Conservation (phyloP, 2,329 filamentous ascomycete species). For the Fusarium acutatum region DNA sequence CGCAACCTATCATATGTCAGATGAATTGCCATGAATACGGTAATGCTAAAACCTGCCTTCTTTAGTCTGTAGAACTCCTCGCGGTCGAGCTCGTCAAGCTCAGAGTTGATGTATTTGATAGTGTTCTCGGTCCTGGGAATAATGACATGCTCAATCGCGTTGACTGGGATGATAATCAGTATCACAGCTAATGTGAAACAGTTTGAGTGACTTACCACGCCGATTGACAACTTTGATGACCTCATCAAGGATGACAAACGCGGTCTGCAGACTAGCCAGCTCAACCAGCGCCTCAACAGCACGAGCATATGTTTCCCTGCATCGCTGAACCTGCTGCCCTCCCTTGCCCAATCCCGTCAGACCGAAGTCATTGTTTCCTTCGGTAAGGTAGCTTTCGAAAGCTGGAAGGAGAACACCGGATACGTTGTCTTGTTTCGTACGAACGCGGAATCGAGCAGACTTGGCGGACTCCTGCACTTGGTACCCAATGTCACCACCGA, state of each 20-base stretch:
- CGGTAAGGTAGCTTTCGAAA: slow-evolving; percentile 89
- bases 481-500: slow-evolving; percentile 94
- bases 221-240: slow-evolving; percentile 99
- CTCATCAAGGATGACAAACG: slow-evolving; percentile 97
- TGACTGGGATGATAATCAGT: slow-evolving; percentile 64
- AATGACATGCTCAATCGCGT: slow-evolving; percentile 96
- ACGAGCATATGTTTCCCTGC: slow-evolving; percentile 92
- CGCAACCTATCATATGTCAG: slow-evolving; percentile 62
- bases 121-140: slow-evolving; percentile 98
- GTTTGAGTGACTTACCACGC: slow-evolving; percentile 67
- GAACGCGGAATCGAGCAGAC: slow-evolving; percentile 89
- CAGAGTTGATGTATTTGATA: slow-evolving; percentile 99
- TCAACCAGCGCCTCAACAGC: slow-evolving; percentile 97
- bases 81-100: slow-evolving; percentile 95
- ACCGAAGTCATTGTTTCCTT: slow-evolving; percentile 94
- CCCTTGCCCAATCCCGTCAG: slow-evolving; percentile 96
- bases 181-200: background rate
- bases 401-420: slow-evolving; percentile 93
- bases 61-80: slow-evolving; percentile 98
- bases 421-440: slow-evolving; percentile 97
- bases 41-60: slow-evolving; percentile 61
- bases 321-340: slow-evolving; percentile 95
- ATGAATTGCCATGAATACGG: background rate
- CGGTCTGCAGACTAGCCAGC: slow-evolving; percentile 93
- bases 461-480: slow-evolving; percentile 97